Base-by-base conservation (phyloP, 2,329 filamentous ascomycete species). In the Cladophialophora bantiana region DNA sequence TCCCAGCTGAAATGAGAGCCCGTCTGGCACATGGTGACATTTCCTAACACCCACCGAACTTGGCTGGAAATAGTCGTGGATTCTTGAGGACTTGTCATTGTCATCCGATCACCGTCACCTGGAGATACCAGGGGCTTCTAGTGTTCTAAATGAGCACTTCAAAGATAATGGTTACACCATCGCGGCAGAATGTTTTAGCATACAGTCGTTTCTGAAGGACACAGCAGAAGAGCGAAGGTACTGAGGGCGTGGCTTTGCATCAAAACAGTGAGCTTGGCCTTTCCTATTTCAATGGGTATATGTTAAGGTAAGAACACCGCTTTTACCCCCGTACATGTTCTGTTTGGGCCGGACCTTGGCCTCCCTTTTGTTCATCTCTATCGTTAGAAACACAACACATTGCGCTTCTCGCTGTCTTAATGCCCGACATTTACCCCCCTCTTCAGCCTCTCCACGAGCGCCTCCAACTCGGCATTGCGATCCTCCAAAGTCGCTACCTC, bases 361-460 rank as follows among this genome's bases (percentile, higher is more conserved):
- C 48, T 36, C 2, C 31, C 42, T 7, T n/a, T 12, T 61, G 52
- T 12, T 61, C 42, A 26, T 26, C 52, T 61, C 32, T 4, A 31
- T 12, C 55, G 40, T 36, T 9, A 12, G 7, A 35, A 36, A 13
- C 35, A 20, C 45, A 7, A 53, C 13, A 40, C 20, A 34, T 18
- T 18, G 18, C 7, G 31, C 3, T 35, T 60, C 15, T 50, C 12
- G 34, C 31, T 31, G 52, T 38, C n/a, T 61, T 45, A 61, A n/a
- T 61, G 45, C 15, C 34, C 59, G 12, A 40, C 18, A 36, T 26
- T 53, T 64, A 79, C 65, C 67, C 73, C 78, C 62, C 82, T 81
- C 35, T 74, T 71, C 7, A 74, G 76, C 15, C 81, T 73, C 72
- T 85, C 82, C 2, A 85, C 64, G 48, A 86, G 72, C 36, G 74